phyloP scores from a whole-genome alignment of 2,329 filamentous ascomycete genomes.

The Fusarium globosum region DNA sequence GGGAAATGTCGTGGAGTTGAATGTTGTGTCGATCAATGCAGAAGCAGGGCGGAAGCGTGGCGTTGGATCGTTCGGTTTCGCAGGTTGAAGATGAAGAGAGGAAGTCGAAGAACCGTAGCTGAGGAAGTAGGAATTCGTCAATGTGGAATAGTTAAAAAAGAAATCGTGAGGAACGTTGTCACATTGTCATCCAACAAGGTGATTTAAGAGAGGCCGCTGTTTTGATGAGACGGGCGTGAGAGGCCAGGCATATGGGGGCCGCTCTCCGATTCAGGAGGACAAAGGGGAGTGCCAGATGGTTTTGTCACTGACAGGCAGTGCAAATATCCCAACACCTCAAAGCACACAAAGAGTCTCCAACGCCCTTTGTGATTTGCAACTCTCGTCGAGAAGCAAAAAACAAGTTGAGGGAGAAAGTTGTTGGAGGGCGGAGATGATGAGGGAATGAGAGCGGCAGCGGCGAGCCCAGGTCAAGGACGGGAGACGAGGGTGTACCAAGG shows the following conservation, averaged over 20 bases:
- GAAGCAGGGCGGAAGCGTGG: slow-evolving; percentile 23
- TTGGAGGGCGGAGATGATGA: slow-evolving; percentile 49
- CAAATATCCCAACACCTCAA: slow-evolving; percentile 37
- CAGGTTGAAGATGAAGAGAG: background rate
- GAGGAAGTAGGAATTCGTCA: slow-evolving; percentile 12
- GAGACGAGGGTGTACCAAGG: slow-evolving; percentile 45
- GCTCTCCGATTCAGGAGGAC: slow-evolving; percentile 39
- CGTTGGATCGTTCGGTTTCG: slow-evolving; percentile 18
- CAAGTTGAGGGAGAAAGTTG: slow-evolving; percentile 47
- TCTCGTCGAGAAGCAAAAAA: slow-evolving; percentile 45
- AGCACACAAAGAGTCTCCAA: slow-evolving; percentile 34
- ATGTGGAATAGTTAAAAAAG: slow-evolving; percentile 19
- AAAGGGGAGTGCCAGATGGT: slow-evolving; percentile 24
- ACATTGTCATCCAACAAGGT: slow-evolving; percentile 45
- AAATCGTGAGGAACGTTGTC: slow-evolving; percentile 37
- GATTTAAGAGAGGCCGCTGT: slow-evolving; percentile 43
- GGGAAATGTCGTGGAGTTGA: slow-evolving; percentile 45
- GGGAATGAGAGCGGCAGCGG: slow-evolving; percentile 45
- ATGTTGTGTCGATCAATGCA: slow-evolving; percentile 41
- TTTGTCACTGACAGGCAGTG: slow-evolving; percentile 29
- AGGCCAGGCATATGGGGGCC: slow-evolving; percentile 27
- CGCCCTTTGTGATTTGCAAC: slow-evolving; percentile 44
- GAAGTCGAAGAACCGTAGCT: slow-evolving; percentile 1
- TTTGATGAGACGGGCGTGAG: slow-evolving; percentile 39
- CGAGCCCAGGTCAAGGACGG: slow-evolving; percentile 38